These are phyloP conservation scores for Mycena leptocephala DNA, from an alignment of 768 basidiomycete genomes.

Conservation along the genomic window DNA sequence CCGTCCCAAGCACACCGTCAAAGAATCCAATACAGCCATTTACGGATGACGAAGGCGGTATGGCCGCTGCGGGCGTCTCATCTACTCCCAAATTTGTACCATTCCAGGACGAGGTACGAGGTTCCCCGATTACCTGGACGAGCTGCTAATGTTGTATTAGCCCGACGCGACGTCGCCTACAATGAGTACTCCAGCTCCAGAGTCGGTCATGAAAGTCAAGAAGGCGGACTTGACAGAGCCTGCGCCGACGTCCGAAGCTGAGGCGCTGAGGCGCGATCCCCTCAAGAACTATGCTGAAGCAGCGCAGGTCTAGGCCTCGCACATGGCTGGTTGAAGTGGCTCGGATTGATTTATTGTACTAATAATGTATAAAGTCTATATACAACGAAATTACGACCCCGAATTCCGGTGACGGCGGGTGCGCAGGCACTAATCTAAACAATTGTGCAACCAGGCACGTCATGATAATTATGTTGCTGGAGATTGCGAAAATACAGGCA, in stretches of 20 bases:
- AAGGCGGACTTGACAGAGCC: slow-evolving; percentile 60
- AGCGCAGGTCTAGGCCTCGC: background rate
- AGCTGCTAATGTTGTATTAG: slow-evolving; percentile 35
- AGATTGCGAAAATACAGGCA: slow-evolving; percentile 7
- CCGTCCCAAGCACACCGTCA: slow-evolving; percentile 42
- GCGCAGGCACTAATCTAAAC: background rate
- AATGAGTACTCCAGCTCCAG: slow-evolving; percentile 55
- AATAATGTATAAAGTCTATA: slow-evolving; percentile 30
- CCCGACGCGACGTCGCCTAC: slow-evolving; percentile 46
- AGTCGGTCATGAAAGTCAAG: slow-evolving; percentile 81
- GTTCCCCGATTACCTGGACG: background rate
- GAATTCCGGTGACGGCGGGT: slow-evolving; percentile 13
- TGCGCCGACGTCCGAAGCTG: slow-evolving; percentile 74
- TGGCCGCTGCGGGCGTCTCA: slow-evolving; percentile 48
- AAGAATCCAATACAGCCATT: slow-evolving; percentile 56
- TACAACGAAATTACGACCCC: slow-evolving; percentile 13
- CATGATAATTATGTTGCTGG: background rate
- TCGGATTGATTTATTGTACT: slow-evolving; percentile 30
- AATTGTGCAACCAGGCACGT: slow-evolving; percentile 14
- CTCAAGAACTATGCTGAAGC: slow-evolving; percentile 77
- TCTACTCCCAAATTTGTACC: slow-evolving; percentile 77
- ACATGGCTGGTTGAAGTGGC: background rate
- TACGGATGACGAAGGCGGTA: slow-evolving; percentile 51
- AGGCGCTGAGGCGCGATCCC: slow-evolving; percentile 85
- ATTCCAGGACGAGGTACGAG: slow-evolving; percentile 80